Percentiles rank a stretch among this genome's conserved stretches.
Conservation (phyloP, 148 eudicot species). For the Rhododendron ferrugineum region DNA sequence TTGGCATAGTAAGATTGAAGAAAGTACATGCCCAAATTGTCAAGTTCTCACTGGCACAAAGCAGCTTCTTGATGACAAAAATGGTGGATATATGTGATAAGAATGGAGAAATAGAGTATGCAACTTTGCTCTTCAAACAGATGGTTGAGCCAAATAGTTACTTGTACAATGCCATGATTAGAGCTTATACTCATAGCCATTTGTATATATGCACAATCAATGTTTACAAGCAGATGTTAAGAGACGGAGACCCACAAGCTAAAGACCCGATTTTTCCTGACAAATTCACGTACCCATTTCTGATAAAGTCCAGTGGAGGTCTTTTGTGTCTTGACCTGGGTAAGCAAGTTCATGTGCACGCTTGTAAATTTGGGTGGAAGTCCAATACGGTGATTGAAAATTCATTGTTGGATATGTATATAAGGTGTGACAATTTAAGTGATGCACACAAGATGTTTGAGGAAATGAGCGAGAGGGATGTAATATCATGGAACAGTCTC, state of each 20-base stretch:
- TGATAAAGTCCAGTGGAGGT: slow-evolving; percentile 24
- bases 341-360: slow-evolving; percentile 22
- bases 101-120: slow-evolving; percentile 18
- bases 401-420: slow-evolving; percentile 21
- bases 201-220: slow-evolving; percentile 4
- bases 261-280: slow-evolving; percentile 17
- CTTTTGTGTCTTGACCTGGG: slow-evolving; percentile 19
- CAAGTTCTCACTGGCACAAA: slow-evolving; percentile 26
- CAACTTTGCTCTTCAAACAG: slow-evolving; percentile 18
- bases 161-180: slow-evolving; percentile 28
- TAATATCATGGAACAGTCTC: slow-evolving; percentile 24
- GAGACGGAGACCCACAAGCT: neutral
- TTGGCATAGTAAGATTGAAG: slow-evolving; percentile 7
- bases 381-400: slow-evolving; percentile 11
- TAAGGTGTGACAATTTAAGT: slow-evolving; percentile 13
- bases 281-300: slow-evolving; percentile 25
- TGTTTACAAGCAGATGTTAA: slow-evolving; percentile 21
- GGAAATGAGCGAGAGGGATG: slow-evolving; percentile 23
- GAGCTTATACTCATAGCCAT: slow-evolving; percentile 17
- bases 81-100: slow-evolving; percentile 25
- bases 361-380: slow-evolving; percentile 16
- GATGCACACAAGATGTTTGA: slow-evolving; percentile 24
- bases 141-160: slow-evolving; percentile 23
- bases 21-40: slow-evolving; percentile 33
- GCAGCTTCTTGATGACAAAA: slow-evolving; percentile 29